Evolutionary conservation across 208 protist species (phyloP), one percentile per base, ranked within the genome.

Genomic region (Phytomonas francai): DNA sequence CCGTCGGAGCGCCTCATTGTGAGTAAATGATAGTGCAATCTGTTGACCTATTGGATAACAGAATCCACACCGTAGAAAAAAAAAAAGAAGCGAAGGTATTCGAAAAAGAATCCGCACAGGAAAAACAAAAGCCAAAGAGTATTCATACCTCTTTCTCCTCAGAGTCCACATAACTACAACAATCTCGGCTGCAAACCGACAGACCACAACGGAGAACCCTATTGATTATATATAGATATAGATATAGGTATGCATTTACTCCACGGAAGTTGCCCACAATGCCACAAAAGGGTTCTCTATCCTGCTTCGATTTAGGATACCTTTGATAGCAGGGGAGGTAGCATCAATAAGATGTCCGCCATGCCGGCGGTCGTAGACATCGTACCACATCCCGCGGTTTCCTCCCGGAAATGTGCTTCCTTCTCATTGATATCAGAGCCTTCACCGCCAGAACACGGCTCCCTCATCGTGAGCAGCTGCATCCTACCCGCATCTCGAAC

Each of bases 31-130:
- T n/a, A n/a, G n/a, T n/a, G 16, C 16, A 11, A 22, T 51, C 42
- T 12, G 3, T 19, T 51, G 4, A 2, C 16, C 16, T 22, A 51
- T 22, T 22, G 3, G 12, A 51, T 11, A 51, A 51, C 42, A 51
- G 14, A 22, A 51, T 51, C 42, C 9, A 11, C 16, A 51, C 1
- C 14, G 42, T 51, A 19, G 42, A 22, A 51, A 71, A 67, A 31
- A 0, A 11, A 34, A 60, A 56, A 0, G 0, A 57, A 68, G 30
- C 30, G 54, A 65, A 65, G 49, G 12, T 51, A 57, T 32, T 68
- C 29, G 19, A 63, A 62, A 28, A 61, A 32, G 31, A 72, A 66
- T 34, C 64, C 11, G 22, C 58, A 72, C 33, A 72, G 27, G 66
- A 66, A 68, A 9, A 45, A 61, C 56, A 3, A 57, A 16, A 51